Base-by-base conservation (phyloP, 2,329 filamentous ascomycete species). In the Lasiodiplodia gonubiensis region DNA sequence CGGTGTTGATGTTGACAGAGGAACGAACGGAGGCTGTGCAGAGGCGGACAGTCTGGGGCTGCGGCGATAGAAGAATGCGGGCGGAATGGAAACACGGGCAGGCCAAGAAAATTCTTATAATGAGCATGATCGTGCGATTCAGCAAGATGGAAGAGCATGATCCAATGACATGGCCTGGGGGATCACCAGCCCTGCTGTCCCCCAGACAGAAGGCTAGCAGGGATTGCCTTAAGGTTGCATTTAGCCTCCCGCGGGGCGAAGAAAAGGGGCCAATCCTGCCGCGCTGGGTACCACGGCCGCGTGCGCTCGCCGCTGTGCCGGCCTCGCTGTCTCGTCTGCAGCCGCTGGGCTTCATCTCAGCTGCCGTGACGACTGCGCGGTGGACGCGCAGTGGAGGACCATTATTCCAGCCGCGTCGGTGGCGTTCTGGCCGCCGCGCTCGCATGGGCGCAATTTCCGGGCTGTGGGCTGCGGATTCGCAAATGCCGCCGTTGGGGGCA, bases 141-240 rank as follows among this genome's bases (percentile, higher is more conserved):
- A 63, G 59, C 59, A 42, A 63, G n/a, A 23, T 23, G 39, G n/a
- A 37, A 23, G 25, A 14, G 42, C 39, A 21, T 25, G 61, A 33
- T 54, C 61, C 61, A 64, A 64, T 64, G 52, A 39, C 39, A n/a
- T 25, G 14, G 16, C 37, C 64, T 39, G 52, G 52, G 42, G 52
- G 37, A 55, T 66, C 53, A 30, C 37, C 64, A 66, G 52, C 52
- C 64, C 42, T 48, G 52, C 37, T 42, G 42, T 48, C n/a, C 42
- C 52, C 64, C 52, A 27, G 63, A 39, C 64, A 27, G 51, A 57
- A 4, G 11, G 59, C 59, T 63, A 63, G 59, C 59, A 63, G 59
- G 59, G 59, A 63, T 63, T 37, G 21, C 37, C 25, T 59, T 66
- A 66, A 66, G 64, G 64, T 66, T 59, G 64, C 64, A 35, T 49